Conservation (phyloP, 108 stramenopile genomes). For the Fragilariopsis cylindrus region DNA sequence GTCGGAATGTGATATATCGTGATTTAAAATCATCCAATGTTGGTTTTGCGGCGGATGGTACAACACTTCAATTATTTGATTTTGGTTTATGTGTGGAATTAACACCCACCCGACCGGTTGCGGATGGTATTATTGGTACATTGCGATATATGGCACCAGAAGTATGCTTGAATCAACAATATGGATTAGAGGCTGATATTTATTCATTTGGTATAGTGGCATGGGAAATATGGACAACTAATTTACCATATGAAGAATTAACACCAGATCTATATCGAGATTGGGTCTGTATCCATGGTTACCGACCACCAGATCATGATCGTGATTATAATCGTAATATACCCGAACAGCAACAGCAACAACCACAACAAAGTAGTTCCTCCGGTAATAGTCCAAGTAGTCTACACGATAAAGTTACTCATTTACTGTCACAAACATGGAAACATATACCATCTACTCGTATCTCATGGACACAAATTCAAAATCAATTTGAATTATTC, state of each 20-base stretch:
- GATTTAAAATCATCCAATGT: slow-evolving; percentile 41
- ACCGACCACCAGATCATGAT: not conserved
- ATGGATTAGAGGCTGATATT: slow-evolving; percentile 71
- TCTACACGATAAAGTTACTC: not conserved
- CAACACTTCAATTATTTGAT: slow-evolving; percentile 1
- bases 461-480: not conserved
- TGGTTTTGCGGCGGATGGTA: slow-evolving; percentile 11
- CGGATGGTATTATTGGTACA: slow-evolving; percentile 40
- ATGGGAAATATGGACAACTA: slow-evolving; percentile 20
- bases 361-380: not conserved
- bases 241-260: not conserved
- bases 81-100: slow-evolving; percentile 27
- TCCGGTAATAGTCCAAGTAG: not conserved
- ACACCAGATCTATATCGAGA: slow-evolving; percentile 4
- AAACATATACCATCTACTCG: not conserved
- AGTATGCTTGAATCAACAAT: slow-evolving; percentile 53
- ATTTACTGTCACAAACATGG: slow-evolving; percentile 4
- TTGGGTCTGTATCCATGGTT: not conserved
- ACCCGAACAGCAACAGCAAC: not conserved
- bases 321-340: not conserved
- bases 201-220: slow-evolving; percentile 43
- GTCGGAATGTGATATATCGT: slow-evolving; percentile 25
- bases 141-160: slow-evolving; percentile 80
- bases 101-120: not conserved
- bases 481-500: not conserved